Base-by-base conservation (phyloP, 2,329 filamentous ascomycete genomes). In the Verticillium alfalfae region DNA sequence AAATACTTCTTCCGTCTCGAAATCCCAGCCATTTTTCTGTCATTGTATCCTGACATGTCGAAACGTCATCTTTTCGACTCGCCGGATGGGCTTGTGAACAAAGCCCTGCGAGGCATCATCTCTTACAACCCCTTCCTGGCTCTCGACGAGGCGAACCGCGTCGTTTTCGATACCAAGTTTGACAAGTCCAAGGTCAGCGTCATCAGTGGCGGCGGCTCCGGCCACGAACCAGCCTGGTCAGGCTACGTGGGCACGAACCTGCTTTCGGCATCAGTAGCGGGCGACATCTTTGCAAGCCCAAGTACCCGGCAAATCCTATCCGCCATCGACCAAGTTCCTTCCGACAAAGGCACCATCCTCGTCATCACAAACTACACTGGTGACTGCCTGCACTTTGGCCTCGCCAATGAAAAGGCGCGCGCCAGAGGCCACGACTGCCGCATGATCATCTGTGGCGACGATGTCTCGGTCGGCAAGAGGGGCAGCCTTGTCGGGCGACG, bases 301-400 rank as follows among this genome's bases (percentile, higher is more conserved):
- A 86, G 82, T 62, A 85, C 86, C 12, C 84, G 83, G 63, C 86
- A 89, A 72, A 85, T 89, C 61, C 71, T 87, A 9, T 81, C 85
- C 1, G 85, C 80, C 6, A 80, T 88, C 49, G 80, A 83, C 59
- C 77, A 78, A 56, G 82, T 80, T 12, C 83, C 80, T n/a, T 85
- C 78, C 34, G 76, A 79, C 38, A 76, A 75, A 67, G 86, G 86
- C 41, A 82, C 81, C 2, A 81, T 88, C 57, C 75, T 88, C 1
- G 81, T 88, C 58, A 81, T 88, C 63, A 87, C 84, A 56, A 89
- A 89, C 72, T 88, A 88, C 70, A 88, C 85, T 0, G 85, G 85
- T 56, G 85, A 88, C 70, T 85, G 85, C 62, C 74, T 88, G 63
- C 85, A 88, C 69, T 86, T 87, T 66, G 84, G 84, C 1, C 73